phyloP scores from a whole-genome alignment of 1,284 basidiomycete species.

The Tremellales sp. region DNA sequence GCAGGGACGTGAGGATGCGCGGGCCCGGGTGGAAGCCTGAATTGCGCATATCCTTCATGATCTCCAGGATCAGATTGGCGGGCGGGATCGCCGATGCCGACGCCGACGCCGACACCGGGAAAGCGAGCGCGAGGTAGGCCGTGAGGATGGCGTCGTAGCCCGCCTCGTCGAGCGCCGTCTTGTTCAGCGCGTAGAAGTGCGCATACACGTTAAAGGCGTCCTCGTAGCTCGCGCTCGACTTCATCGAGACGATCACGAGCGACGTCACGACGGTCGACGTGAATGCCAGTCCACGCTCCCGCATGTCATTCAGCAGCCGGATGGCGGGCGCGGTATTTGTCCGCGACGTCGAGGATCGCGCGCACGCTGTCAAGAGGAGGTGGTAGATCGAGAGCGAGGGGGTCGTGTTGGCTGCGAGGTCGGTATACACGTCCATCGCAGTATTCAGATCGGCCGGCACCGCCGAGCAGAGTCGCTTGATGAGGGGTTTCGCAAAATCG shows the following conservation, averaged over 20 bases:
- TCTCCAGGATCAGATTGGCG: slow-evolving; percentile 65
- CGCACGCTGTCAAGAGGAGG: slow-evolving; percentile 17
- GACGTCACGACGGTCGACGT: slow-evolving; percentile 53
- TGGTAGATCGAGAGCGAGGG: slow-evolving; percentile 12
- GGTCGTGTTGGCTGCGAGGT: slow-evolving; percentile 3
- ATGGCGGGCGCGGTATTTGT: slow-evolving; percentile 39
- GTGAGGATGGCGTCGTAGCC: slow-evolving; percentile 62
- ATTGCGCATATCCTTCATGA: slow-evolving; percentile 77
- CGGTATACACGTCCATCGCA: slow-evolving; percentile 19
- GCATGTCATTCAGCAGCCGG: slow-evolving; percentile 58
- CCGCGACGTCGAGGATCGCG: slow-evolving; percentile 11
- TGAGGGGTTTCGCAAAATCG: slow-evolving; percentile 17
- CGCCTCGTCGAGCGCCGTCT: slow-evolving; percentile 54
- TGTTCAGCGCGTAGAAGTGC: slow-evolving; percentile 45
- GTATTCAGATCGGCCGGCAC: slow-evolving; percentile 10
- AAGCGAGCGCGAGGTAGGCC: slow-evolving; percentile 59
- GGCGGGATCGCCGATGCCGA: slow-evolving; percentile 53
- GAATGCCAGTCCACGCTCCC: slow-evolving; percentile 40
- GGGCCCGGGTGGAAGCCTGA: slow-evolving; percentile 59
- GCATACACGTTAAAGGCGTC: slow-evolving; percentile 64
- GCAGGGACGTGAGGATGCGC: slow-evolving; percentile 67
- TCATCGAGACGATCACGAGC: slow-evolving; percentile 61
- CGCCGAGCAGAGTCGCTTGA: slow-evolving; percentile 18
- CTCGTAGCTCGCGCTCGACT: slow-evolving; percentile 53
- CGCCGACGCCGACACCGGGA: slow-evolving; percentile 51